Base-by-base conservation (phyloP, 2,329 filamentous ascomycete genomes). In the Stachybotrys elegans region DNA sequence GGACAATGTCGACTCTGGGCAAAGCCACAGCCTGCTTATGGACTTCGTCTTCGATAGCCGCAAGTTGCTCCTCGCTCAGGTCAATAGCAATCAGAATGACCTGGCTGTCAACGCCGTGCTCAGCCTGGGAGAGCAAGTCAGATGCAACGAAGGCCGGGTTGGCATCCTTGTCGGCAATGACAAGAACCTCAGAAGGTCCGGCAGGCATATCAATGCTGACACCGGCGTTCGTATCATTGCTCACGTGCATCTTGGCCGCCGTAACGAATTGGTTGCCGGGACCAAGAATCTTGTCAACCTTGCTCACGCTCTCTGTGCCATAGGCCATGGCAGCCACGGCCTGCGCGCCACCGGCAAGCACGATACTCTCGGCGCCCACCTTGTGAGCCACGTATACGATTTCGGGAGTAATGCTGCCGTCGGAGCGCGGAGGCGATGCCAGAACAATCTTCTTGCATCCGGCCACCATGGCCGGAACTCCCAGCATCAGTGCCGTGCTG, bases 181-280 rank as follows among this genome's bases (percentile, higher is more conserved):
- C 93, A n/a, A 98, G 79, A 4, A 98, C 90, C 65, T 98, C 93
- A 27, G 90, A 95, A 0, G 93, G 93, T 0, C 93, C 93, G 27
- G 93, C 93, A 11, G 93, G 93, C 93, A 98, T 98, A 62, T 98
- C 93, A 57, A 98, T 98, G 66, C 89, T 85, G 32, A 96, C 91
- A 19, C 88, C 87, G 12, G 93, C 93, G 48, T 90, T 94, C 36
- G 93, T 97, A 63, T 98, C 93, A 66, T 98, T 98, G 67, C 86
- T 88, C 35, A 98, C 93, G 56, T 91, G 78, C 93, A 98, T 98
- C 79, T 98, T 98, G 42, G 88, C 93, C 1, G 93, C 93, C 0
- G 93, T 98, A 32, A 98, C 93, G 61, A 97, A 98, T 66, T 97
- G 93, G 69, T 98, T 98, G 27, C 93, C 93, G 3, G 93, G 93